Evolutionary conservation across 345 rosid genomes (phyloP).

Genomic region (Aquilaria malaccensis): DNA sequence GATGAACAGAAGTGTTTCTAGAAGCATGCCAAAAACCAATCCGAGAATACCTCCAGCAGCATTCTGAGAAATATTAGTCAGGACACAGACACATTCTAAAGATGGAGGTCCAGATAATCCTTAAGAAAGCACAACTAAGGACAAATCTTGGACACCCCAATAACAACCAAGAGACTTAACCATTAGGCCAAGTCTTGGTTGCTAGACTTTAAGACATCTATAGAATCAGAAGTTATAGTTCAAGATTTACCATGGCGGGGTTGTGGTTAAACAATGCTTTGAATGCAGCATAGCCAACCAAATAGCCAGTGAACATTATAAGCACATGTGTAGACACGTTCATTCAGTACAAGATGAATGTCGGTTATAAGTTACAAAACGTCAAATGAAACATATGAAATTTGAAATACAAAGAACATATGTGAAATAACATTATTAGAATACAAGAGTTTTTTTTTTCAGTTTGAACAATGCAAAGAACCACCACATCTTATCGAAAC

Average conservation of each 20-base stretch:
- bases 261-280: constrained; percentile 77
- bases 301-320: constrained; percentile 88
- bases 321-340: constrained; percentile 81
- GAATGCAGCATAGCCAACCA: constrained; percentile 74
- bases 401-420: neutral
- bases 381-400: neutral
- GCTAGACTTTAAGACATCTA: neutral
- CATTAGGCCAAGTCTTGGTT: no score
- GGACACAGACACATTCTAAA: neutral
- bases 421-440: neutral
- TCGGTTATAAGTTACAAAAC: no score
- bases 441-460: neutral
- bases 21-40: constrained; percentile 78
- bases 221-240: neutral
- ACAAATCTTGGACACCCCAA: neutral
- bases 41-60: constrained; percentile 97
- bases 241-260: constrained; percentile 49
- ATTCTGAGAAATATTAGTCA: constrained; percentile 35
- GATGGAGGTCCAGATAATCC: neutral
- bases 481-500: no score
- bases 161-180: neutral
- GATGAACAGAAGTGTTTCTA: constrained; percentile 84
- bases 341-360: no score
- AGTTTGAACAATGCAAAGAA: neutral
- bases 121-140: neutral